Conservation (phyloP, 768 basidiomycete species). For the Phallus indusiatus region DNA sequence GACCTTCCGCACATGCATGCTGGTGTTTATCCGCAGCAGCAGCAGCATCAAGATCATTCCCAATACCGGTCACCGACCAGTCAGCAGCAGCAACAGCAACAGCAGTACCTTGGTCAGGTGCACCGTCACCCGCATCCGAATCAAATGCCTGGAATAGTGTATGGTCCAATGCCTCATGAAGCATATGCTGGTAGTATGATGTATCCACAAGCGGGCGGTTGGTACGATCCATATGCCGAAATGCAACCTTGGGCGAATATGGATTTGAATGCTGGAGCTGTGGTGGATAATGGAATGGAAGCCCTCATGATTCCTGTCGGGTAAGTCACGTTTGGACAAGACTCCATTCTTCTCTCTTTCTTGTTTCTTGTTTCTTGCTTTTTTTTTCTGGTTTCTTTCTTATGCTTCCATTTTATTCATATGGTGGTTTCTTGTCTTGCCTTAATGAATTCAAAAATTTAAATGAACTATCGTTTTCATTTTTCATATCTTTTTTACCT, state of each 20-base stretch:
- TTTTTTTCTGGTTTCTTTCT: constrained; percentile 14
- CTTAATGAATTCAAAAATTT: not conserved
- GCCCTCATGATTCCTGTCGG: constrained; percentile 68
- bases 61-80: constrained; percentile 39
- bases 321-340: constrained; percentile 6
- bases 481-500: not conserved
- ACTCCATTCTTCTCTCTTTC: constrained; percentile 31
- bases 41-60: constrained; percentile 26
- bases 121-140: not conserved
- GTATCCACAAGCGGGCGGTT: not conserved
- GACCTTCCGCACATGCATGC: constrained; percentile 26
- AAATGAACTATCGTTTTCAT: not conserved
- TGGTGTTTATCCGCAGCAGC: constrained; percentile 14
- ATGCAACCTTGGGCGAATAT: constrained; percentile 7
- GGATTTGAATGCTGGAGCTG: constrained; percentile 10
- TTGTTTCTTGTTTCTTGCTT: constrained; percentile 71
- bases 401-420: constrained; percentile 15
- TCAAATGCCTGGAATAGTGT: not conserved
- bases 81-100: too few relatives aligned
- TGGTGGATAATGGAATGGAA: constrained; percentile 61
- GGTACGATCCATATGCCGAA: constrained; percentile 6
- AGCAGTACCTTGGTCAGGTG: constrained; percentile 37
- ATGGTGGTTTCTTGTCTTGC: too few relatives aligned
- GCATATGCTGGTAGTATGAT: not conserved
- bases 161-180: not conserved